phyloP scores from a whole-genome alignment of 164 flowering plant genomes.

The Vitis rotundifolia region DNA sequence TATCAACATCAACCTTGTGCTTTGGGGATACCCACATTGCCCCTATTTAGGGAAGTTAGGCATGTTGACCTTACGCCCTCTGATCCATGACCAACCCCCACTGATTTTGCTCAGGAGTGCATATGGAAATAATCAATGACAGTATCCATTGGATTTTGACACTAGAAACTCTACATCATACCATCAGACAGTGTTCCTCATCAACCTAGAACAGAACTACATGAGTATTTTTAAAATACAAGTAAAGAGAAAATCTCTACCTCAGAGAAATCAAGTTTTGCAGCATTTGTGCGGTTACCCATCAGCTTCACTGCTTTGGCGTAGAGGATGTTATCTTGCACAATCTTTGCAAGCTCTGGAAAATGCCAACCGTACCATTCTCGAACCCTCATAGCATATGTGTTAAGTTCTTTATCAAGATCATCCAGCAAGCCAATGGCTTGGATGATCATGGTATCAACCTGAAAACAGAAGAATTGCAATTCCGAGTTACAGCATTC shows the following conservation, averaged over 20 bases:
- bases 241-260: constrained; percentile 27
- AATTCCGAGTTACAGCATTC: background rate
- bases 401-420: constrained; percentile 96
- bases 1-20: no score
- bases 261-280: constrained; percentile 92
- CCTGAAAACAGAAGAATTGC: constrained; percentile 38
- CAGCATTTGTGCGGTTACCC: constrained; percentile 87
- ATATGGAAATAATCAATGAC: no score
- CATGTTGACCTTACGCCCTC: no score
- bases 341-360: constrained; percentile 92
- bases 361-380: constrained; percentile 99
- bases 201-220: no score
- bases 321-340: constrained; percentile 82
- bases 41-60: no score
- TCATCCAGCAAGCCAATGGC: constrained; percentile 97
- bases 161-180: no score
- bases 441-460: constrained; percentile 95
- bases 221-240: background rate
- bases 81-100: no score
- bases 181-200: no score
- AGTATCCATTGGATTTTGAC: no score
- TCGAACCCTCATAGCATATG: constrained; percentile 93
- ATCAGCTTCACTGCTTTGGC: constrained; percentile 91
- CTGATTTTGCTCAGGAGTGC: no score
- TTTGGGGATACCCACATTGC: no score